These are phyloP conservation scores for Xylaria polymorpha DNA, from an alignment of 2,329 filamentous ascomycete genomes.

Conservation along the genomic window DNA sequence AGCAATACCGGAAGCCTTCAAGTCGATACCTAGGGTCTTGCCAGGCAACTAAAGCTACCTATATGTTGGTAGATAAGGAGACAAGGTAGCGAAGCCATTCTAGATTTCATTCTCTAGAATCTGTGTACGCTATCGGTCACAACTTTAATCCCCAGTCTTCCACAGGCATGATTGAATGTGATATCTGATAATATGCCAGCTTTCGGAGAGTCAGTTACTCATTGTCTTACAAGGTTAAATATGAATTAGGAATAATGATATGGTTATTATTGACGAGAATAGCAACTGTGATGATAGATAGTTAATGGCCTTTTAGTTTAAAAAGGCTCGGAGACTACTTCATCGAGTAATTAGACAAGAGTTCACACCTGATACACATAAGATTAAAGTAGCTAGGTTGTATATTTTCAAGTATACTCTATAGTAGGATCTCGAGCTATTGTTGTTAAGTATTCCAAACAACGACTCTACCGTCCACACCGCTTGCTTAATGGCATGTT, in stretches of 20 bases:
- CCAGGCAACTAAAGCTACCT: background rate
- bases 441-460: conserved; percentile 73
- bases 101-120: background rate
- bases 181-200: background rate
- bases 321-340: background rate
- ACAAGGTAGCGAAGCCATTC: background rate
- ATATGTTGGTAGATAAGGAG: background rate
- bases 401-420: conserved; percentile 18
- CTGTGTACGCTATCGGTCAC: background rate
- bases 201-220: background rate
- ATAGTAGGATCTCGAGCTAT: conserved; percentile 5
- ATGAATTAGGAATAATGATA: background rate
- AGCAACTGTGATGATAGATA: background rate
- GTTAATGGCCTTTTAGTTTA: background rate
- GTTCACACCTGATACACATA: background rate
- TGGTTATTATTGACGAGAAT: background rate
- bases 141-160: background rate
- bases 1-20: background rate
- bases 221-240: background rate
- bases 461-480: conserved; percentile 84
- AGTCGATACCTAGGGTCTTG: background rate
- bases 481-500: conserved; percentile 69
- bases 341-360: background rate
- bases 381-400: background rate
- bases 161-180: background rate